Conservation (phyloP, 805 yeast species). For the Kazachstania africana region DNA sequence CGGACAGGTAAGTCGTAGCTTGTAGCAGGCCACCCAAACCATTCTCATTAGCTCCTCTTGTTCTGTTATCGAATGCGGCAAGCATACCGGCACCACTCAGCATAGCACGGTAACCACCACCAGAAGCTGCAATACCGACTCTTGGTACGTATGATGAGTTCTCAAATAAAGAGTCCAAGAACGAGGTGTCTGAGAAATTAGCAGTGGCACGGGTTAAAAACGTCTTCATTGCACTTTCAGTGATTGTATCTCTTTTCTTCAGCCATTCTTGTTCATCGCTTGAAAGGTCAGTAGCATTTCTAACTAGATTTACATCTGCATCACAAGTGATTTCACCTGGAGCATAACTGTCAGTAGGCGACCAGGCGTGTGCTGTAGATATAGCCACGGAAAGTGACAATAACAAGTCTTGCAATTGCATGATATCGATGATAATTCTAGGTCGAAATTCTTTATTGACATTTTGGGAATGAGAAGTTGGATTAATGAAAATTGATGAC, state of each 20-base stretch:
- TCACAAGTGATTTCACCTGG: constrained; percentile 54
- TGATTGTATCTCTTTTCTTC: constrained; percentile 31
- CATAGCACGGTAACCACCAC: constrained; percentile 93
- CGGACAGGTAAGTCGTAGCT: constrained; percentile 58
- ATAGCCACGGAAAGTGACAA: not conserved
- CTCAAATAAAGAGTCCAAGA: constrained; percentile 12
- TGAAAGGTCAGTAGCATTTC: constrained; percentile 38
- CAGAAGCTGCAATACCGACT: constrained; percentile 57
- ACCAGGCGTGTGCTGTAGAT: constrained; percentile 28
- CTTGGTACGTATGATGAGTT: constrained; percentile 25
- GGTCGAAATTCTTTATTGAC: no score
- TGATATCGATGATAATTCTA: no score
- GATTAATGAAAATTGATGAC: no score
- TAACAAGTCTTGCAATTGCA: constrained; percentile 1
- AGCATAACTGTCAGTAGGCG: constrained; percentile 48
- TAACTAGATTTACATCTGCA: constrained; percentile 24
- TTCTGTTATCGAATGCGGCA: constrained; percentile 71
- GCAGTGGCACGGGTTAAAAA: constrained; percentile 33
- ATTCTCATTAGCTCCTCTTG: constrained; percentile 38
- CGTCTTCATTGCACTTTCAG: constrained; percentile 32
- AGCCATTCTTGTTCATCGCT: constrained; percentile 41
- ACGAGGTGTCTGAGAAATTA: constrained; percentile 11
- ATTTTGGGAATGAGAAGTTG: no score
- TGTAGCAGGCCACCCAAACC: constrained; percentile 70
- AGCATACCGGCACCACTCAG: constrained; percentile 74